Percentiles rank a stretch among this genome's conserved stretches.
phyloP scores from a whole-genome alignment of 257 asterid genomes.

The Agastache rugosa region DNA sequence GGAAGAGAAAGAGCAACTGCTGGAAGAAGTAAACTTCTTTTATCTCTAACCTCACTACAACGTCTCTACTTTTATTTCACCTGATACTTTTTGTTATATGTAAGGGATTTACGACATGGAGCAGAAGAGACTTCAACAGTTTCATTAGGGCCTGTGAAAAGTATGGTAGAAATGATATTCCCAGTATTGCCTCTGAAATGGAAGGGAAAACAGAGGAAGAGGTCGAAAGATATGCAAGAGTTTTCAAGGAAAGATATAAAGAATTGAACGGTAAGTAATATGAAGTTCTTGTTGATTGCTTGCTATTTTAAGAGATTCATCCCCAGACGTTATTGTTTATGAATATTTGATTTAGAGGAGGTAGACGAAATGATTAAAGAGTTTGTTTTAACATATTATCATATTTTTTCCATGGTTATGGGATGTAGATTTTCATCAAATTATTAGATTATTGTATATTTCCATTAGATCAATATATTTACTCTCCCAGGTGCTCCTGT shows the following conservation, averaged over 20 bases:
- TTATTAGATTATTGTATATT: background rate
- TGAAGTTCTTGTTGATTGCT: conserved; percentile 41
- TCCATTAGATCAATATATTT: background rate
- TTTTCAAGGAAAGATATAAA: conserved; percentile 90
- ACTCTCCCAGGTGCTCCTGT: background rate
- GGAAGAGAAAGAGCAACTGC: conserved; percentile 85
- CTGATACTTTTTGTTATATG: conserved; percentile 30
- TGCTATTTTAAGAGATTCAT: conserved; percentile 14
- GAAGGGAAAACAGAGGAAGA: conserved; percentile 95
- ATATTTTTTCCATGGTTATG: background rate
- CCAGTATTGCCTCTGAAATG: conserved; percentile 87
- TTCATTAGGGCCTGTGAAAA: conserved; percentile 98
- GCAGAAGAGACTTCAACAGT: conserved; percentile 91
- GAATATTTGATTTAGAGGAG: background rate
- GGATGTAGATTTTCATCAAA: background rate
- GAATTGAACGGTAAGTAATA: conserved; percentile 75
- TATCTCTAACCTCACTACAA: conserved; percentile 24
- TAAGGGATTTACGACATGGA: conserved; percentile 97
- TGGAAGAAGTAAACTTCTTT: conserved; percentile 68
- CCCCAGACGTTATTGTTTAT: background rate
- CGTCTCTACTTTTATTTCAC: conserved; percentile 2
- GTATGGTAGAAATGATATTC: conserved; percentile 86
- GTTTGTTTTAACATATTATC: background rate
- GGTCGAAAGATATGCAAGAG: conserved; percentile 86
- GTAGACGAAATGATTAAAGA: background rate